Conservation (phyloP, 2,329 filamentous ascomycete species). For the Dactylella cylindrospora region DNA sequence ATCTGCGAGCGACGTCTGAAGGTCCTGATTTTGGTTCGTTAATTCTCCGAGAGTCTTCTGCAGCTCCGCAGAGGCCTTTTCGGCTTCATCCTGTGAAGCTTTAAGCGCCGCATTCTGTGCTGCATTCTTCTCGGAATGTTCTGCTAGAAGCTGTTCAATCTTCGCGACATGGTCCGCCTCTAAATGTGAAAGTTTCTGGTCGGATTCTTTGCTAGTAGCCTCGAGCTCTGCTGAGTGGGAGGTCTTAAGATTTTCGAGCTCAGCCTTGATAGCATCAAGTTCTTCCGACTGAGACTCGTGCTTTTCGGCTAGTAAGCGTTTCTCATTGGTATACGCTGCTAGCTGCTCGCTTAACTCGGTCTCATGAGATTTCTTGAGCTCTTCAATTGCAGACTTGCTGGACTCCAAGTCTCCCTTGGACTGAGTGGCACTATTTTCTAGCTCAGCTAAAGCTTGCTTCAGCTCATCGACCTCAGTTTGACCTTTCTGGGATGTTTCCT, state of each 20-base stretch:
- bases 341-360: constrained; percentile 29
- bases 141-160: constrained; percentile 17
- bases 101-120: constrained; percentile 26
- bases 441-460: constrained; percentile 16
- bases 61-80: constrained; percentile 12
- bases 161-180: constrained; percentile 21
- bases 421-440: constrained; percentile 32
- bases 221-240: constrained; percentile 10
- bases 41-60: constrained; percentile 21
- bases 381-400: constrained; percentile 20
- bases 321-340: constrained; percentile 25
- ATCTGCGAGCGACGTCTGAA: constrained; percentile 23
- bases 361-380: constrained; percentile 31
- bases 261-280: constrained; percentile 9
- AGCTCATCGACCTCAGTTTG: constrained; percentile 20
- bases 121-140: constrained; percentile 27
- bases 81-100: constrained; percentile 20
- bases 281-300: constrained; percentile 24
- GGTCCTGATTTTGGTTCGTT: constrained; percentile 24
- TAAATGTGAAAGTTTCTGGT: constrained; percentile 12
- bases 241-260: constrained; percentile 23
- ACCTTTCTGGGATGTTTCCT: constrained; percentile 17
- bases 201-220: constrained; percentile 10
- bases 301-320: constrained; percentile 28
- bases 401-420: constrained; percentile 36